Evolutionary conservation across 306 rosid species (phyloP), one percentile per base, ranked within the genome.

Genomic region (Citrullus amarus): DNA sequence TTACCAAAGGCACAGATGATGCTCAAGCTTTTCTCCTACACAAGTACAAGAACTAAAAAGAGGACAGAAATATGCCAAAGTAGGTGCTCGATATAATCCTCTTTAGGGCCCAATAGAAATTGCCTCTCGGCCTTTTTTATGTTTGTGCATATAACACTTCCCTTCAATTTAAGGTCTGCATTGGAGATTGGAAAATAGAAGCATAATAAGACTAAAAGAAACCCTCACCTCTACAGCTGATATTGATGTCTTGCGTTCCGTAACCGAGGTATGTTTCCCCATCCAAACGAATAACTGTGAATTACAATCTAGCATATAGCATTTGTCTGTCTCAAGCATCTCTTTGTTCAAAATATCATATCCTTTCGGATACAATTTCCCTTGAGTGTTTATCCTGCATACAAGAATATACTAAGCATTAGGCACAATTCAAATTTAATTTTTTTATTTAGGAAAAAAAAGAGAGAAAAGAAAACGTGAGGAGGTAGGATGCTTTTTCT

Each of bases 261-360:
- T 86, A 81, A 94, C 79, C 16, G 77, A 82, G 76, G 96, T 89
- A 48, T 89, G 96, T 79, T 86, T 92, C 84, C 98, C 97, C 91
- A 94, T 89, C 98, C 98, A 94, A 74, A 94, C 89, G 83, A 87
- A 94, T 61, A 90, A 87, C 80, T 94, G 97, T 56, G 78, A 75
- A 85, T 88, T 88, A 59, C 93, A 90, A 85, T 94, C 98, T 86
- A 94, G 82, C 97, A 94, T 89, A 84, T 89, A 92, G 83, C 97
- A 94, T 83, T 90, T 94, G 84, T 92, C 89, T 18, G 91, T 78
- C 92, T 90, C 95, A 18, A 94, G 93, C 90, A 92, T 85, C 76
- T 88, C 90, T 83, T 84, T 92, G 78, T 75, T 84, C 51, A 90
- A 80, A 14, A 83, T 22, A 81, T 80, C 74, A 80, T 84, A 87